phyloP scores from a whole-genome alignment of 495 filamentous ascomycete genomes.

The Apodospora peruviana region DNA sequence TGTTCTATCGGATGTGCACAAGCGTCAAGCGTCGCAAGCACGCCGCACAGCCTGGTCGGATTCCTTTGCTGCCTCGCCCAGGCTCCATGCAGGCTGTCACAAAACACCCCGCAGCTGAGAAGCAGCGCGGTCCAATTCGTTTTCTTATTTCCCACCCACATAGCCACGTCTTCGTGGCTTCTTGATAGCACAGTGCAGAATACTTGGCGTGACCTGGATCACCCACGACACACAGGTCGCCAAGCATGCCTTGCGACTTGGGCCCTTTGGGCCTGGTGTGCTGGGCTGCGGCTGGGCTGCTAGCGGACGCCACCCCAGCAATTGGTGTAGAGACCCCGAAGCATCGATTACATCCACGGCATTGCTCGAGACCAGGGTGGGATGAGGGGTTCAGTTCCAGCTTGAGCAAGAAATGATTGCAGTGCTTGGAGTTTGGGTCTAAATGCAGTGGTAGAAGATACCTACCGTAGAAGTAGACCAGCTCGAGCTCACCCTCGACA shows the following conservation, averaged over 20 bases:
- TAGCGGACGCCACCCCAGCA: neutral
- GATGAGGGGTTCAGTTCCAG: too few species aligned
- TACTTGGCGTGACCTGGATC: neutral
- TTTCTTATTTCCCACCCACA: neutral
- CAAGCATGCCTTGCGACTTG: neutral
- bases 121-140: neutral
- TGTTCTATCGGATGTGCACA: too few species aligned
- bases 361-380: too few species aligned
- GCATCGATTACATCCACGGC: neutral
- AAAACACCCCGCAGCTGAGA: conserved; percentile 7
- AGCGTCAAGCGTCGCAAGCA: neutral
- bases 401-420: too few species aligned
- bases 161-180: neutral
- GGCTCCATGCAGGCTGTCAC: conserved; percentile 1
- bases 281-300: neutral
- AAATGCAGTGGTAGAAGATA: too few species aligned
- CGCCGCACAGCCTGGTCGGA: conserved; percentile 2
- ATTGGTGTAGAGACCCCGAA: neutral
- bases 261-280: neutral
- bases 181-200: conserved; percentile 6
- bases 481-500: too few species aligned
- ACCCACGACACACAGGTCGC: neutral
- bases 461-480: too few species aligned
- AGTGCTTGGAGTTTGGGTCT: too few species aligned
- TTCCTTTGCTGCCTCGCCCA: neutral